Evolutionary conservation across 75 land plant genomes (phyloP), one percentile per base, ranked within the genome.

Genomic region (Cryptomeria japonica): DNA sequence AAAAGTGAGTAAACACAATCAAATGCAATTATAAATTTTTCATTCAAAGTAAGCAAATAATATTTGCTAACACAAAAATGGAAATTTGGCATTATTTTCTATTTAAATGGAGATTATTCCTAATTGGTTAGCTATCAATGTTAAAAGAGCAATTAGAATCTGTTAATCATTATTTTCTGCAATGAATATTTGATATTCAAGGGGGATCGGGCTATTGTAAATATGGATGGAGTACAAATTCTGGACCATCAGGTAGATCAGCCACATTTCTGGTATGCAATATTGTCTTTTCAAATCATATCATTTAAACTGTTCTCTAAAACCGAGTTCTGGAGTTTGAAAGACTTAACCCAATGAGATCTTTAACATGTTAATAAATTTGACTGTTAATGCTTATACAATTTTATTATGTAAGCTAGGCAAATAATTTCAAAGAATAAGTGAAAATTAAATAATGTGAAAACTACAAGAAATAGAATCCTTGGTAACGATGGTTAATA

Each of bases 151-250:
- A 7, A 11, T 28, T 47, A 28, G 18, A 83, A 37, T 85, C 0
- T 85, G 87, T 47, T 83, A 42, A 16, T 87, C 13, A 36, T 25
- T 28, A 3, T 61, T 47, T 53, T 25, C 18, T 41, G 41, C n/a
- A 25, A 64, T 61, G 36, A 32, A 82, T 51, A 34, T 85, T 32
- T 86, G 56, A 49, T 84, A 80, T 72, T 89, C 41, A 84, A 97
- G 99, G 96, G 86, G 99, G 99, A 39, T 97, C 99, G 13, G 99
- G 99, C 61, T 97, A 97, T 87, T 95, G 96, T 88, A 97, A 96
- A 87, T 97, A 90, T 96, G 99, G 99, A 32, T 93, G 96, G 95
- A 95, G 96, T 88, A 90, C 94, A 56, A 91, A 91, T 88, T 19
- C 88, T 42, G 79, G 87, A 86, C 96, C 99, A 14, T 90, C 92